Evolutionary conservation across 192 early-diverging fungal genomes (phyloP).

Genomic region (Coemansia reversa): DNA sequence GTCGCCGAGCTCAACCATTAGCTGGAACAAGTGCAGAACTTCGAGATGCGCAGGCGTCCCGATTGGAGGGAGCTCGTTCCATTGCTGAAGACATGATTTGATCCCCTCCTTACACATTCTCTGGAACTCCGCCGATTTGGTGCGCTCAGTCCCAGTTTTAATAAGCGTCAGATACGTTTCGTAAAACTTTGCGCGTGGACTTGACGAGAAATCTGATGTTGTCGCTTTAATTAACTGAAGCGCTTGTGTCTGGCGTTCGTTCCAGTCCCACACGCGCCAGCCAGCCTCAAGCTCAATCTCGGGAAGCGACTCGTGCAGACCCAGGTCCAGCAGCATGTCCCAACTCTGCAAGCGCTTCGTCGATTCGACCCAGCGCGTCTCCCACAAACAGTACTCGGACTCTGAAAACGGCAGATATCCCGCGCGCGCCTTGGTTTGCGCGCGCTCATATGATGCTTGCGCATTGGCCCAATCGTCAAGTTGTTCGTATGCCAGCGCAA

Average conservation of each 20-base stretch:
- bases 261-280: slow-evolving; percentile 96
- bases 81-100: slow-evolving; percentile 80
- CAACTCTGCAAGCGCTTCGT: slow-evolving; percentile 93
- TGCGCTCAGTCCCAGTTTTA: slow-evolving; percentile 59
- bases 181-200: slow-evolving; percentile 79
- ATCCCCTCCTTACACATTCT: slow-evolving; percentile 84
- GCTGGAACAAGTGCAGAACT: slow-evolving; percentile 91
- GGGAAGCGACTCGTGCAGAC: slow-evolving; percentile 83
- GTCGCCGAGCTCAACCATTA: slow-evolving; percentile 93
- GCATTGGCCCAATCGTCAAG: slow-evolving; percentile 90
- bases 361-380: slow-evolving; percentile 92
- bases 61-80: slow-evolving; percentile 84
- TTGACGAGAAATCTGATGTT: slow-evolving; percentile 59
- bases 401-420: slow-evolving; percentile 87
- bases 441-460: slow-evolving; percentile 87
- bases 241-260: slow-evolving; percentile 59
- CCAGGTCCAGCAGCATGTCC: slow-evolving; percentile 93
- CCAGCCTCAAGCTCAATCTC: slow-evolving; percentile 89
- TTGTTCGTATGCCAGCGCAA: slow-evolving; percentile 95
- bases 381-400: slow-evolving; percentile 96
- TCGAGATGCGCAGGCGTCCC: slow-evolving; percentile 86
- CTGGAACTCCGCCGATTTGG: slow-evolving; percentile 66
- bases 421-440: slow-evolving; percentile 86
- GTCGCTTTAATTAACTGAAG: slow-evolving; percentile 70
- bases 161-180: slow-evolving; percentile 82